phyloP scores from a whole-genome alignment of 306 rosid genomes.

The Cicer yamashitae region DNA sequence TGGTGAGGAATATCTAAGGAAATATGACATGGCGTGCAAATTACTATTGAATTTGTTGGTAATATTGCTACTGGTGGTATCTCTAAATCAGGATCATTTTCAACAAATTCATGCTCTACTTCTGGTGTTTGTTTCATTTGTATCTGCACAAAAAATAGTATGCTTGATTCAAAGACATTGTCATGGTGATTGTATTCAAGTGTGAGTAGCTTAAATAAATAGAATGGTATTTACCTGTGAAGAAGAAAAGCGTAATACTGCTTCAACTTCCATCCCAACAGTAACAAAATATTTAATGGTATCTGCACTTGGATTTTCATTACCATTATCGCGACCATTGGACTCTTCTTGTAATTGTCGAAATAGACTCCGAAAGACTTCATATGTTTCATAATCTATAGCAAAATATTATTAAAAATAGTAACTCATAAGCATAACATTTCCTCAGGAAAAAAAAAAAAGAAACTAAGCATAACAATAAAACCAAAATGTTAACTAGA shows the following conservation, averaged over 20 bases:
- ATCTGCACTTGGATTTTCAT: neutral
- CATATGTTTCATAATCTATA: too few relatives aligned
- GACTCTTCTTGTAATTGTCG: too few relatives aligned
- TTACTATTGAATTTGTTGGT: neutral
- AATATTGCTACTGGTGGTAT: neutral
- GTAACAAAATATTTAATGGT: neutral
- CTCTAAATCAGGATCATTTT: neutral
- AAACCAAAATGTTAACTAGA: too few relatives aligned
- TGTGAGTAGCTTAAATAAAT: neutral
- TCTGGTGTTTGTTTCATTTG: neutral
- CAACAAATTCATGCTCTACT: constrained; percentile 34
- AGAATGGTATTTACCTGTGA: neutral
- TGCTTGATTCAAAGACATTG: neutral
- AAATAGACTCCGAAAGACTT: too few relatives aligned
- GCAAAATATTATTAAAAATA: too few relatives aligned
- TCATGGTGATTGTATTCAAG: neutral
- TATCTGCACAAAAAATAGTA: neutral
- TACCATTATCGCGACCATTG: too few relatives aligned
- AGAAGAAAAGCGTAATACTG: neutral
- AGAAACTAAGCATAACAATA: too few relatives aligned
- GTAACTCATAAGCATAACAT: too few relatives aligned
- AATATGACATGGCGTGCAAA: neutral
- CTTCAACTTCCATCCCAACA: neutral
- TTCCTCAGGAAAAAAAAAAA: too few relatives aligned
- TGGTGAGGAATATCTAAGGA: neutral